Percentiles rank a stretch among this genome's conserved stretches.
Conservation (phyloP, 163 green algal genomes). For the Chlorella variabilis region DNA sequence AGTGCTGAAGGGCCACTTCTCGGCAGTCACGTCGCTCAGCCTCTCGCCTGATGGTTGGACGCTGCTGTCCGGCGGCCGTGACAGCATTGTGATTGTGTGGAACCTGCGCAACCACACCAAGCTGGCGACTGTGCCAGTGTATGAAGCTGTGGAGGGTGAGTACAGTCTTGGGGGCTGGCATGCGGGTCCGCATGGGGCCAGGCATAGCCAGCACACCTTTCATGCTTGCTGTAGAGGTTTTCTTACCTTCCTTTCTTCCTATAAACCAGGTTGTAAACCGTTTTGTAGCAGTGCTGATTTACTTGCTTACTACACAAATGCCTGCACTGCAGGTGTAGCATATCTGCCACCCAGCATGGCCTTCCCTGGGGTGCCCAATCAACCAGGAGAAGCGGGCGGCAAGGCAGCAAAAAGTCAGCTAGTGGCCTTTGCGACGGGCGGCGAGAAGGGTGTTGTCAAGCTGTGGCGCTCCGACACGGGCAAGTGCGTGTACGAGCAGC, state of each 20-base stretch:
- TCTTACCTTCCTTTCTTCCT: too few relatives aligned
- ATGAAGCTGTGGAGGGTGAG: conserved; percentile 80
- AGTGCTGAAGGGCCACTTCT: conserved; percentile 81
- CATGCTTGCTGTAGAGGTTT: too few relatives aligned
- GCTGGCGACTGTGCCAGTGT: conserved; percentile 77
- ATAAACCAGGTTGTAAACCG: too few relatives aligned
- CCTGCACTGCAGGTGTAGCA: conserved; percentile 48
- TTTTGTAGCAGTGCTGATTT: not conserved
- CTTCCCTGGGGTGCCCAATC: conserved; percentile 60
- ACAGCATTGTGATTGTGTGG: conserved; percentile 92
- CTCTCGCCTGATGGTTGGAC: conserved; percentile 79
- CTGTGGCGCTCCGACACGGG: conserved; percentile 67
- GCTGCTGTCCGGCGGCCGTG: conserved; percentile 82
- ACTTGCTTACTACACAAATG: not conserved
- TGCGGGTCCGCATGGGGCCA: not conserved
- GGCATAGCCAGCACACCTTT: too few relatives aligned
- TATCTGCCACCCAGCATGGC: conserved; percentile 48
- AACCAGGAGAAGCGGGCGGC: not conserved
- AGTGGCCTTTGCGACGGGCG: conserved; percentile 78
- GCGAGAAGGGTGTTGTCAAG: conserved; percentile 72
- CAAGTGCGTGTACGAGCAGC: conserved; percentile 58
- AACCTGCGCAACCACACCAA: conserved; percentile 76
- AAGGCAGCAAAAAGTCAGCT: conserved; percentile 22
- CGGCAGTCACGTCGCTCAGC: conserved; percentile 81
- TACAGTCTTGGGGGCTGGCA: not conserved